A percentile compares a stretch with the other conserved stretches of the same genome.
phyloP scores from a whole-genome alignment of 2,329 filamentous ascomycete species.

The Alternaria sp. region DNA sequence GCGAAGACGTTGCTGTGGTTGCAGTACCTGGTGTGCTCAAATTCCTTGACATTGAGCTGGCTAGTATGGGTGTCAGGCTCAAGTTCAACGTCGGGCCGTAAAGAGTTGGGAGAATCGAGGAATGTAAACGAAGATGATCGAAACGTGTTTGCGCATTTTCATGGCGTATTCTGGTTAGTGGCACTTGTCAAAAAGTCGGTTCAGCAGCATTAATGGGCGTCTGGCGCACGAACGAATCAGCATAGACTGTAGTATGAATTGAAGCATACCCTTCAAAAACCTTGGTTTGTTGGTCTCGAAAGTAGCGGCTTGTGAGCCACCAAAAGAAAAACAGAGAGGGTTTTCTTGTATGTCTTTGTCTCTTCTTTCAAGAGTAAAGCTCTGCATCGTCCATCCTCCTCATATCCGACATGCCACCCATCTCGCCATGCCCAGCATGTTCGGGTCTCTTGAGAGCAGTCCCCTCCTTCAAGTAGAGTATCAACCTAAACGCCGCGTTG shows the following conservation, averaged over 20 bases:
- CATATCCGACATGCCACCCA: constrained; percentile 4
- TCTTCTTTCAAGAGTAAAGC: constrained; percentile 10
- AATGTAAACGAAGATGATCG: neutral
- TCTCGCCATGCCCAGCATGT: constrained; percentile 8
- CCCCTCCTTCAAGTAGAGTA: constrained; percentile 74
- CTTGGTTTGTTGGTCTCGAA: neutral
- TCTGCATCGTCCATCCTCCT: constrained; percentile 16
- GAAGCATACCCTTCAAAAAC: neutral
- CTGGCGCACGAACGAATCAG: neutral
- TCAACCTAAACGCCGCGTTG: constrained; percentile 89
- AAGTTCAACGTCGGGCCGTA: constrained; percentile 79
- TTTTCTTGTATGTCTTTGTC: neutral
- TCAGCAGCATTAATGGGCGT: constrained; percentile 1
- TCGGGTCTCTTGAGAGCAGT: constrained; percentile 43
- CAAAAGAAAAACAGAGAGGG: neutral
- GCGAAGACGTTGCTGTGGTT: constrained; percentile 88
- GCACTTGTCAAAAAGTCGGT: neutral
- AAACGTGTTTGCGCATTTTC: constrained; percentile 2
- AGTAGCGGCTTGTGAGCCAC: neutral
- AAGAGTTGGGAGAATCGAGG: neutral
- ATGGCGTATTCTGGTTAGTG: neutral
- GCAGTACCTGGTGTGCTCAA: constrained; percentile 92
- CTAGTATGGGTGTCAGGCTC: constrained; percentile 94
- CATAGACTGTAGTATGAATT: neutral
- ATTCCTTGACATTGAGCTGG: constrained; percentile 92